Evolutionary conservation across 352 stramenopile genomes (phyloP).

Genomic region (Globisporangium spinosum): DNA sequence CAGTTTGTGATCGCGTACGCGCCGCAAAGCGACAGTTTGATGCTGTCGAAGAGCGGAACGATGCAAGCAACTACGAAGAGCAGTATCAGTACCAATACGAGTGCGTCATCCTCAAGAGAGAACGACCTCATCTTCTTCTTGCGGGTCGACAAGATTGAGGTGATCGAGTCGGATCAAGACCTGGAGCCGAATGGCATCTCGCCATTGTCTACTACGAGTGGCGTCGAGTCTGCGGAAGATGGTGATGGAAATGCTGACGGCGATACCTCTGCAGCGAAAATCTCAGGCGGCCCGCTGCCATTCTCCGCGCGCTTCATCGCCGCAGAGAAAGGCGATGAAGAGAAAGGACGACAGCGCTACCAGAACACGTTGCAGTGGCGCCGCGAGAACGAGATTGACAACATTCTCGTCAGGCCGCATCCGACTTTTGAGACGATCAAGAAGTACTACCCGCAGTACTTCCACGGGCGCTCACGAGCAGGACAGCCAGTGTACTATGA

Average conservation of each 20-base stretch:
- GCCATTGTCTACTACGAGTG: constrained; percentile 9
- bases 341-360: constrained; percentile 73
- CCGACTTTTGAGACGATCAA: constrained; percentile 88
- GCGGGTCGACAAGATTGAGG: constrained; percentile 58
- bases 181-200: constrained; percentile 18
- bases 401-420: constrained; percentile 81
- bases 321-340: constrained; percentile 80
- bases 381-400: constrained; percentile 81
- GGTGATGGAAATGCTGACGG: constrained; percentile 1
- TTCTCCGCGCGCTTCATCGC: constrained; percentile 82
- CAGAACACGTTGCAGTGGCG: constrained; percentile 83
- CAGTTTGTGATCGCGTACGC: constrained; percentile 52
- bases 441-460: constrained; percentile 90
- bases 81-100: constrained; percentile 1
- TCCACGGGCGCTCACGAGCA: constrained; percentile 79
- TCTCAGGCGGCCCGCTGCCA: constrained; percentile 60
- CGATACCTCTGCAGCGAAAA: constrained; percentile 11
- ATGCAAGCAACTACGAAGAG: background rate
- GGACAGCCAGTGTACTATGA: constrained; percentile 83
- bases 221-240: constrained; percentile 17
- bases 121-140: constrained; percentile 46
- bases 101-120: constrained; percentile 23
- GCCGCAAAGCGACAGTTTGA: constrained; percentile 19
- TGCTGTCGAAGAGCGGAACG: constrained; percentile 15
- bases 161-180: constrained; percentile 61